Conservation (phyloP, 768 basidiomycete genomes). For the Kwoniella dendrophila region DNA sequence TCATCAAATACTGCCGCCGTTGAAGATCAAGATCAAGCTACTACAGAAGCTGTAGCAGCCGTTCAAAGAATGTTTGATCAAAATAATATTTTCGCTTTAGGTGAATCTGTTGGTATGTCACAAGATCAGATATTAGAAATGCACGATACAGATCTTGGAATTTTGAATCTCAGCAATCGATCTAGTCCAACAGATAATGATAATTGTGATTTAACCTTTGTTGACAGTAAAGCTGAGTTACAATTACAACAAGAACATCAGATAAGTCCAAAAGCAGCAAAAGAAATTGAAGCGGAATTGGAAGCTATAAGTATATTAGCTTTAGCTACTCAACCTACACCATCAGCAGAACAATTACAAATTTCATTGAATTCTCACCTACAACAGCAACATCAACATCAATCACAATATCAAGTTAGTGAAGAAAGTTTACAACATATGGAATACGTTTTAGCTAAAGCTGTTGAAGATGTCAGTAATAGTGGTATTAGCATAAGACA, state of each 20-base stretch:
- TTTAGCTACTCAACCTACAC: conserved; percentile 4
- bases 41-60: conserved; percentile 7
- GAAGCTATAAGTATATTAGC: conserved; percentile 10
- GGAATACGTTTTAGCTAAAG: conserved; percentile 14
- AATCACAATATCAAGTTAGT: not conserved
- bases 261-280: not conserved
- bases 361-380: not conserved
- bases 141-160: conserved; percentile 17
- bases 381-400: not conserved
- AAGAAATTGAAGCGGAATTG: conserved; percentile 3
- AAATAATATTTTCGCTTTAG: conserved; percentile 30
- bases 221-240: no score
- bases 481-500: no score
- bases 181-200: not conserved
- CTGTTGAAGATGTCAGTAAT: not conserved
- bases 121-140: conserved; percentile 25
- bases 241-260: not conserved
- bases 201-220: not conserved
- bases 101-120: conserved; percentile 26
- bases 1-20: not conserved
- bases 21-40: conserved; percentile 1
- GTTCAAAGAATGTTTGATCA: conserved; percentile 25
- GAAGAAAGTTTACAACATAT: conserved; percentile 15
- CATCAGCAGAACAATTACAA: no score
- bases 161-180: conserved; percentile 5